These are phyloP conservation scores for Ophiocordyceps camponoti-floridani DNA, from an alignment of 2,329 filamentous ascomycete genomes.

Conservation along the genomic window DNA sequence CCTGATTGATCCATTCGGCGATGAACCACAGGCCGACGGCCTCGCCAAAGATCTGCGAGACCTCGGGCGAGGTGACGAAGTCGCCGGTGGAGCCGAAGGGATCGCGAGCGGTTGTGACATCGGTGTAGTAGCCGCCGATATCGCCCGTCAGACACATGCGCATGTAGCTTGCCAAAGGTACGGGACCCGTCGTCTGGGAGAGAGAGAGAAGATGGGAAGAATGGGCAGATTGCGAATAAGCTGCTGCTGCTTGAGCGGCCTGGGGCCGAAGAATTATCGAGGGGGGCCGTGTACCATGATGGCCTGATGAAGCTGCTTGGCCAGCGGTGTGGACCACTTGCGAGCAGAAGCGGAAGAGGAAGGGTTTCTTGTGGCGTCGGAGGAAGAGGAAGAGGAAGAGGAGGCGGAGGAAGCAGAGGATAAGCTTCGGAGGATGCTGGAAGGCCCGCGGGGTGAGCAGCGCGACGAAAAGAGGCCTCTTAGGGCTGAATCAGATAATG, in stretches of 20 bases:
- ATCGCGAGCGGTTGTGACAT: constrained; percentile 52
- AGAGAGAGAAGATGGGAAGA: background rate
- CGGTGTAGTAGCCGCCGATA: constrained; percentile 84
- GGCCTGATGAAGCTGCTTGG: constrained; percentile 70
- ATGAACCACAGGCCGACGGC: constrained; percentile 89
- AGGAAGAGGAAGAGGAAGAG: too few relatives aligned
- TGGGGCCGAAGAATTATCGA: background rate
- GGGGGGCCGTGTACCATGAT: constrained; percentile 45
- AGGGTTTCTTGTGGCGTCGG: too few relatives aligned
- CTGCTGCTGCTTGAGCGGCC: background rate
- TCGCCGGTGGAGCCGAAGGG: constrained; percentile 89
- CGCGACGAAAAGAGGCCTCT: background rate
- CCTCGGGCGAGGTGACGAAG: constrained; percentile 94
- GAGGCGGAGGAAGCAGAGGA: background rate
- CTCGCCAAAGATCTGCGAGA: constrained; percentile 93
- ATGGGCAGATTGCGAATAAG: background rate
- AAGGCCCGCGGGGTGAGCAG: background rate
- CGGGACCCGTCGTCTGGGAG: constrained; percentile 57
- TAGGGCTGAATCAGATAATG: background rate
- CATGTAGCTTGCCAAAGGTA: constrained; percentile 91
- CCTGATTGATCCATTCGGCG: constrained; percentile 91
- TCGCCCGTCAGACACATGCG: constrained; percentile 93
- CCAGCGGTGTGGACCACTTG: constrained; percentile 83
- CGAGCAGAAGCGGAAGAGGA: constrained; percentile 14
- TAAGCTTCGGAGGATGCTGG: background rate